Evolutionary conservation across 352 stramenopile genomes (phyloP).

Genomic region (Blastocystis sp.): DNA sequence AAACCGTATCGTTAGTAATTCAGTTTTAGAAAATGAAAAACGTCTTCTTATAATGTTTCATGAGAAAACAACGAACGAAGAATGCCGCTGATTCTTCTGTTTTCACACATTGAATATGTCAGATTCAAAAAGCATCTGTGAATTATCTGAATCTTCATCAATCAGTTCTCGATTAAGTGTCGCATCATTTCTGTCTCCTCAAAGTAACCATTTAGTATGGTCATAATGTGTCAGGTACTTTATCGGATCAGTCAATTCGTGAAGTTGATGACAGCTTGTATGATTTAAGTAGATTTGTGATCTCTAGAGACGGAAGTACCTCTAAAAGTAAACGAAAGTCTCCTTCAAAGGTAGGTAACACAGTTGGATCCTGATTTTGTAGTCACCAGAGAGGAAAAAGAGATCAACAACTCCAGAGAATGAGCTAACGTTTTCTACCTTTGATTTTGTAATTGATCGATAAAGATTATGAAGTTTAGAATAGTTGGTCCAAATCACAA

Average conservation of each 20-base stretch:
- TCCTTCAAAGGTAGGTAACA: neutral
- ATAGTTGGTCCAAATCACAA: constrained; percentile 51
- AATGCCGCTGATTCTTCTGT: neutral
- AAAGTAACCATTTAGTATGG: neutral
- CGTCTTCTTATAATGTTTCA: neutral
- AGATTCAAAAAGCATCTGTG: neutral
- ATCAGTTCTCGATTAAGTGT: neutral
- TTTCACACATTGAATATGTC: neutral
- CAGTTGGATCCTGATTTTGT: neutral
- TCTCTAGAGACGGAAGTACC: constrained; percentile 1
- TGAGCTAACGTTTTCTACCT: neutral
- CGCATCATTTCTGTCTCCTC: neutral
- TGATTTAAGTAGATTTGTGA: neutral
- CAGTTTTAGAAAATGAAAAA: no score
- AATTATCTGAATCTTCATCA: constrained; percentile 43
- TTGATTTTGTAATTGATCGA: constrained; percentile 26
- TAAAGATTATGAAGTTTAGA: neutral
- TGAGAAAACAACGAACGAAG: constrained; percentile 31
- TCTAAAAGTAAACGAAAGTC: neutral
- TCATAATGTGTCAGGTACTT: neutral
- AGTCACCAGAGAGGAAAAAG: neutral
- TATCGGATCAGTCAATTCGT: constrained; percentile 20
- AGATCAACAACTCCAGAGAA: neutral
- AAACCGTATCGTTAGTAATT: neutral
- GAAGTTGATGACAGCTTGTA: constrained; percentile 38